Evolutionary conservation across 345 rosid species (phyloP), one percentile per base, ranked within the genome.

Genomic region (Xanthoceras sorbifolium): DNA sequence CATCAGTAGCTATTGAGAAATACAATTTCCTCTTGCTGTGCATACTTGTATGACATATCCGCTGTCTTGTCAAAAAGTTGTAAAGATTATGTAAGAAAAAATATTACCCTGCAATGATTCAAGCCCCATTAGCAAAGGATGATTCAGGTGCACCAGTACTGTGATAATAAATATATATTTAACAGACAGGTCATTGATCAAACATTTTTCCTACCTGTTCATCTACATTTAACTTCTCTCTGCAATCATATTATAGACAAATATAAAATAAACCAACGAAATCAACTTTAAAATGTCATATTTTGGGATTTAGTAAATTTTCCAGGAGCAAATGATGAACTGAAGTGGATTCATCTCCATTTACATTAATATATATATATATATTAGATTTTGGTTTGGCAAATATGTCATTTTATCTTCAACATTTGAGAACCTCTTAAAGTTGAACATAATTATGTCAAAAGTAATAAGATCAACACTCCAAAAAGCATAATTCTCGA

Each of bases 71-170:
- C n/a, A n/a, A 64, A 42, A 64, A 63, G 55, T 48, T 65, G 75
- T 71, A 52, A n/a, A 64, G 71, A 66, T 23, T 66, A 74, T 32
- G 50, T 14, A 52, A 17, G 25, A 48, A 31, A 26, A 57, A 42
- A 48, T 23, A 66, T 59, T 73, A 12, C 8, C 85, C 83, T 82
- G 81, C 82, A 69, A 59, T 26, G 64, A 0, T 64, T 11, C 55
- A 72, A 59, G 57, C 31, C 42, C 50, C 11, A 42, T 46, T 61
- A n/a, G n/a, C 32, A 4, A 34, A 44, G 44, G 14, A 26, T 9
- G 18, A 63, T 50, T 62, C 9, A 32, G 38, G 28, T 17, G 28
- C 63, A 4, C 55, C 17, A 70, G 23, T 10, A 29, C 5, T 26
- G 6, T 26, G 5, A 48, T 26, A 15, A 66, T 25, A 23, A 3